Conservation (phyloP, 2,329 filamentous ascomycete genomes). For the Fusarium setosum region DNA sequence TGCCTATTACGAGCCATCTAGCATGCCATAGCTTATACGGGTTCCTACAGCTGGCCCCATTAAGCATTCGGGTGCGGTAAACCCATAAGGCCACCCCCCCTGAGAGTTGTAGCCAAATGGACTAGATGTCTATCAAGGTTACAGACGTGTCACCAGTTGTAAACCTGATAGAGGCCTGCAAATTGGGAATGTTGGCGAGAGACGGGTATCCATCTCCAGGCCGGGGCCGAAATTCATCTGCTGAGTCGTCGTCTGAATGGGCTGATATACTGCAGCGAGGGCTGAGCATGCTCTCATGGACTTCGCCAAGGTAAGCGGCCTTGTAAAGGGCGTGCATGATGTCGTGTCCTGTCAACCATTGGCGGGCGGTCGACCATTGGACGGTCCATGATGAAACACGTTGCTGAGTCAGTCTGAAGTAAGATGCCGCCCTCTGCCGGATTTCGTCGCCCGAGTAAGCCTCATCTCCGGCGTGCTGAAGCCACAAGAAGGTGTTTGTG, state of each 20-base stretch:
- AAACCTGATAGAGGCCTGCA: background rate
- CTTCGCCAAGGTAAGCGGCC: constrained; percentile 13
- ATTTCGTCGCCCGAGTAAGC: background rate
- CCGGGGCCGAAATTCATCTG: constrained; percentile 9
- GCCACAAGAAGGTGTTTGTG: background rate
- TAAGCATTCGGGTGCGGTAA: background rate
- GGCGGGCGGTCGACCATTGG: background rate
- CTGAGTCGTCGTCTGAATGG: constrained; percentile 3
- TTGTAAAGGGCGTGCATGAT: constrained; percentile 39
- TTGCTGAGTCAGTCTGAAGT: background rate
- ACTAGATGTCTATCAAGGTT: background rate
- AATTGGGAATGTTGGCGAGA: background rate
- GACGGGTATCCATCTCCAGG: constrained; percentile 13
- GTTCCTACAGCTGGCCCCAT: background rate
- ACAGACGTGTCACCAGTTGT: background rate
- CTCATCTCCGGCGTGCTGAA: background rate
- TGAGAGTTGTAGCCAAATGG: background rate
- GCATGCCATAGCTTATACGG: background rate
- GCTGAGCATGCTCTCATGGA: constrained; percentile 12
- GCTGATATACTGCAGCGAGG: background rate
- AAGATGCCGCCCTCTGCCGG: background rate
- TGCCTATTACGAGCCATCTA: background rate
- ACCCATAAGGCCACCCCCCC: background rate
- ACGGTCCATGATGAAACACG: background rate
- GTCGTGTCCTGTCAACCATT: constrained; percentile 33